A percentile compares a stretch with the other conserved stretches of the same genome.
These are phyloP conservation scores for Salix koriyanagi DNA, from an alignment of 345 rosid genomes.

Conservation along the genomic window DNA sequence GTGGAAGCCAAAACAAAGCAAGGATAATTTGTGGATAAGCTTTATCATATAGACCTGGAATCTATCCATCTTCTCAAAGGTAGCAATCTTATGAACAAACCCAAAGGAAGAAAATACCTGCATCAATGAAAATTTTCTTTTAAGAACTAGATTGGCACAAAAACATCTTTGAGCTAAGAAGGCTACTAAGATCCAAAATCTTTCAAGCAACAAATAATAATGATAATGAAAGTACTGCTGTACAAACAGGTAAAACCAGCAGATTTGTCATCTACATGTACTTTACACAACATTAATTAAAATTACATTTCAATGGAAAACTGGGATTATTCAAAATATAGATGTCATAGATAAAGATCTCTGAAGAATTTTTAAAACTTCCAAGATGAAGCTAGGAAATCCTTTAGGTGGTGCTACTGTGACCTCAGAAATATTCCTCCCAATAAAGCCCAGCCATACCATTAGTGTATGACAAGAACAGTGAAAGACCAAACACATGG, in stretches of 20 bases:
- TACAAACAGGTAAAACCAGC: background rate
- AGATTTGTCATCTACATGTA: background rate
- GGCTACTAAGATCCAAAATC: background rate
- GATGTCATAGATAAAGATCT: background rate
- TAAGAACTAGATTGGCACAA: background rate
- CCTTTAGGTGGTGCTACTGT: background rate
- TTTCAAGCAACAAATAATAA: background rate
- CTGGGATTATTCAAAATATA: background rate
- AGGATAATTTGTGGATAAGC: background rate
- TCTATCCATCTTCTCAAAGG: conserved; percentile 97
- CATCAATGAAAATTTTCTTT: conserved; percentile 22
- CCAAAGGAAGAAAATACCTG: conserved; percentile 99
- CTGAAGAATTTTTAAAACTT: background rate
- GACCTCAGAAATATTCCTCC: background rate
- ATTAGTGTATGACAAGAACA: background rate
- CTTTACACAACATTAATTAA: background rate
- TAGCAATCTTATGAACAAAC: conserved; percentile 93
- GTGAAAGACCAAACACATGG: background rate
- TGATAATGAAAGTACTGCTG: background rate
- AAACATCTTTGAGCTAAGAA: background rate
- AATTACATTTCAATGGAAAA: background rate
- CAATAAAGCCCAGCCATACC: background rate
- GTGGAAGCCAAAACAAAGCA: conserved; percentile 7
- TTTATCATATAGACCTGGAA: conserved; percentile 56
- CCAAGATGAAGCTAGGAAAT: background rate